Base-by-base conservation (phyloP, 1,284 basidiomycete genomes). In the Omphalotus olearius region DNA sequence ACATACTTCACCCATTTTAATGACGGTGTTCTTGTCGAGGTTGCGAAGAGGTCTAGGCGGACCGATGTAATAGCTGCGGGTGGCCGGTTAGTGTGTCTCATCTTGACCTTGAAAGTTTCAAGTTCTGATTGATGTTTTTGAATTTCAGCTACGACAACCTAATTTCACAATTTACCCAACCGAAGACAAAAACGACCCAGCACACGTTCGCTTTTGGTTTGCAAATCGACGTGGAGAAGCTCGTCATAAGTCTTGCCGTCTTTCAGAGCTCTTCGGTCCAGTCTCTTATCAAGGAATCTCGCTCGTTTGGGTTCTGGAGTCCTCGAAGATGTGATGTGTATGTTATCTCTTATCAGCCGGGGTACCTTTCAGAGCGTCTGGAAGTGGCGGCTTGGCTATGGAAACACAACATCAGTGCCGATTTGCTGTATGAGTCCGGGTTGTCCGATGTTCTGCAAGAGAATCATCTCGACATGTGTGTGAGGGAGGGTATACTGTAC, bases 271-370 rank as follows among this genome's bases (percentile, higher is more conserved):
- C 82, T 0, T 83, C 85, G 1, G 78, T 89, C 23, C 81, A 83
- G 61, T 76, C 76, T 1, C 72, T 89, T 7, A 70, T 89, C 47
- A 91, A 88, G 62, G 88, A 92, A 62, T 79, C 85, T 55, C 80
- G 83, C 14, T 91, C 89, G 0, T 93, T 93, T 57, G 91, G 91
- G 0, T 88, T 83, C 57, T 93, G 88, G 86, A 90, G 88, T 64
- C 89, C 91, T 16, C 78, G 90, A 11, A 76, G 91, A 37, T 93
- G 91, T 58, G 91, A 91, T 57, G 89, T 91, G 13, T 92, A 91
- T 57, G 74, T 94, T 13, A 83, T 91, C 14, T 88, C 88, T 0
- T 90, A 88, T 58, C 83, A 88, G 51, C 75, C 82, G 1, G 90
- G 90, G 10, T 77, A 85, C 60, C 69, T 93, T 23, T 78, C 83